A percentile compares a stretch with the other conserved stretches of the same genome.
phyloP scores from a whole-genome alignment of 768 basidiomycete species.

The Podaxis rugospora region DNA sequence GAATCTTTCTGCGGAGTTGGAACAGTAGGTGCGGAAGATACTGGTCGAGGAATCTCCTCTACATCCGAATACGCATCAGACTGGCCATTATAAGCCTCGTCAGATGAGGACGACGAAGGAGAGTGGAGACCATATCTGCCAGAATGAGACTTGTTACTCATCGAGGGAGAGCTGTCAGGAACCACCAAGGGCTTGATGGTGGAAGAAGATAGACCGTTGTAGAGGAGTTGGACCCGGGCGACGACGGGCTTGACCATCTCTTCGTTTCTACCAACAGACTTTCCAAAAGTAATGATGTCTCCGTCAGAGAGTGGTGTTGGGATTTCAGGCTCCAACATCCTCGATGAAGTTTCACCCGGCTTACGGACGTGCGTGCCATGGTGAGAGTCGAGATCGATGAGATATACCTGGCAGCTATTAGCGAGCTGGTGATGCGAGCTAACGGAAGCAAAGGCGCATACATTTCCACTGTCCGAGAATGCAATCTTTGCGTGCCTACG shows the following conservation, averaged over 20 bases:
- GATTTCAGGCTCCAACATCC: conserved; percentile 47
- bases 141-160: conserved; percentile 29
- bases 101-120: conserved; percentile 41
- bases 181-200: conserved; percentile 26
- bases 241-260: conserved; percentile 61
- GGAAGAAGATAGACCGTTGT: conserved; percentile 20
- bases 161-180: conserved; percentile 19
- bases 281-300: conserved; percentile 74
- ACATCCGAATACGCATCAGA: conserved; percentile 45
- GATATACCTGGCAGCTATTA: conserved; percentile 48
- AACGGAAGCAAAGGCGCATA: conserved; percentile 28
- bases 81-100: conserved; percentile 28
- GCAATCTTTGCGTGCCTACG: conserved; percentile 74
- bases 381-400: conserved; percentile 69
- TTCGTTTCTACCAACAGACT: conserved; percentile 60
- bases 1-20: conserved; percentile 18
- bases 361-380: conserved; percentile 71
- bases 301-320: conserved; percentile 59
- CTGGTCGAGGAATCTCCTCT: conserved; percentile 45
- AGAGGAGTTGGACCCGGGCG: conserved; percentile 53
- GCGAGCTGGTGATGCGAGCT: conserved; percentile 15
- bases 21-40: conserved; percentile 16
- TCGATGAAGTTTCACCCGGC: conserved; percentile 43
- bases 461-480: conserved; percentile 67
- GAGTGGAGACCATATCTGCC: conserved; percentile 61